Conservation (phyloP, 1,139 yeast genomes). For the Kodamaea arcana region DNA sequence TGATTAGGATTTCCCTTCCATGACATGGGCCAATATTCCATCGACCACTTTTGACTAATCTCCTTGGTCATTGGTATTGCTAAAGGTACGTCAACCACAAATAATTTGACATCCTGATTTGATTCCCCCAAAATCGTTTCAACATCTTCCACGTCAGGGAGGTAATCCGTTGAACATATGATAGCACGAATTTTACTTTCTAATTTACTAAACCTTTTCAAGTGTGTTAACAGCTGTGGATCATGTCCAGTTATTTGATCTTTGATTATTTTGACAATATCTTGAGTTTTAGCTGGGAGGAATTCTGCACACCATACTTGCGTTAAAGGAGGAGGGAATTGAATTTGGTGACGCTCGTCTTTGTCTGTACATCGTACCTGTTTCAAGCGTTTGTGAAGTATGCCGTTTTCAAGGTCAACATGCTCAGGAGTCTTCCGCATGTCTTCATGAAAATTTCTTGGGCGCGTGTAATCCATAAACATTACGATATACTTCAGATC, state of each 20-base stretch:
- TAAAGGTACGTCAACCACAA: conserved; percentile 37
- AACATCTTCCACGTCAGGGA: conserved; percentile 10
- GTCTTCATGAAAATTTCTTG: too few relatives aligned
- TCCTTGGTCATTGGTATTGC: conserved; percentile 63
- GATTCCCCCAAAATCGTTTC: conserved; percentile 1
- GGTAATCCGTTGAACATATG: conserved; percentile 24
- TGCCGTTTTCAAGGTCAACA: conserved; percentile 45
- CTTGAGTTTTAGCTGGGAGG: conserved; percentile 27
- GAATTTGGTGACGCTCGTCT: conserved; percentile 22
- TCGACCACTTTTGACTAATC: conserved; percentile 60
- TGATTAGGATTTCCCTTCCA: conserved; percentile 94
- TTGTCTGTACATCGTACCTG: conserved; percentile 38
- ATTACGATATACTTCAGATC: too few relatives aligned
- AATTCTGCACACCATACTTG: conserved; percentile 56
- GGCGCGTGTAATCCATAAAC: too few relatives aligned
- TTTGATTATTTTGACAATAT: conserved; percentile 23
- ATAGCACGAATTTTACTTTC: conserved; percentile 12
- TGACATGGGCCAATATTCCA: conserved; percentile 73
- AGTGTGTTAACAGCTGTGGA: conserved; percentile 21
- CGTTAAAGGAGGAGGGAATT: conserved; percentile 26
- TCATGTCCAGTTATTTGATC: conserved; percentile 27
- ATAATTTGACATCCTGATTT: not conserved
- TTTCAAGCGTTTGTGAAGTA: conserved; percentile 44
- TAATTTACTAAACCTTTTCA: conserved; percentile 31
- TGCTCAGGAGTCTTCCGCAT: conserved; percentile 7